phyloP scores from a whole-genome alignment of 1,284 basidiomycete species.

The Sporisorium scitamineum region DNA sequence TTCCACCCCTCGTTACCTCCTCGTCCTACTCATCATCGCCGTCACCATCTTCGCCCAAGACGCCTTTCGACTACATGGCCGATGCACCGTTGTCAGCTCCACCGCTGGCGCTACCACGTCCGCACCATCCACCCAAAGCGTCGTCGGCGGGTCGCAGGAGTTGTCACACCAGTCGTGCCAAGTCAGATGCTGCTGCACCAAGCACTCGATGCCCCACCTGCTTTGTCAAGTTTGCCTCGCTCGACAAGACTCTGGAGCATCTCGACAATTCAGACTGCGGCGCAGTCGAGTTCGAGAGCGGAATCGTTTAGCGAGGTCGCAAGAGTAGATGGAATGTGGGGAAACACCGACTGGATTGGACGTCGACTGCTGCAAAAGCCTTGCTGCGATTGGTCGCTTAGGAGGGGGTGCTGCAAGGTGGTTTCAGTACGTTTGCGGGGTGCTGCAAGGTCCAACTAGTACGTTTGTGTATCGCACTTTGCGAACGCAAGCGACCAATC shows the following conservation, averaged over 20 bases:
- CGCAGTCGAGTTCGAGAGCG: constrained; percentile 42
- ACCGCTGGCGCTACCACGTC: constrained; percentile 8
- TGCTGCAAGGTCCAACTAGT: not conserved
- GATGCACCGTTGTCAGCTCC: constrained; percentile 16
- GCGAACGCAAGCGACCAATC: too few species aligned
- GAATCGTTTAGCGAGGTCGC: constrained; percentile 17
- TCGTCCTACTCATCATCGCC: constrained; percentile 19
- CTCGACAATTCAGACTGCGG: constrained; percentile 44
- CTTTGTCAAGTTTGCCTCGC: constrained; percentile 33
- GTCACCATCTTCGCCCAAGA: constrained; percentile 22
- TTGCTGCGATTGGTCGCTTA: not conserved
- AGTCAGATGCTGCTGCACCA: constrained; percentile 20
- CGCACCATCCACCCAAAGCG: constrained; percentile 7
- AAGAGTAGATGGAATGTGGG: not conserved
- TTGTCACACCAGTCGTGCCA: constrained; percentile 25
- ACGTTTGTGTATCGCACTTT: too few species aligned
- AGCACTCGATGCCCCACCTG: constrained; percentile 45
- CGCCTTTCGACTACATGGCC: constrained; percentile 15
- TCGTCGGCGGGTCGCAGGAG: constrained; percentile 7
- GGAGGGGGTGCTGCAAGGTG: not conserved
- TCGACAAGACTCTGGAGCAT: constrained; percentile 35
- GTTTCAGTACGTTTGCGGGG: not conserved
- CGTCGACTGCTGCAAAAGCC: not conserved
- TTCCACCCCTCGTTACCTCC: constrained; percentile 15
- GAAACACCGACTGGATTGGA: not conserved